Conservation (phyloP, 306 rosid genomes). For the Cucumis melo region DNA sequence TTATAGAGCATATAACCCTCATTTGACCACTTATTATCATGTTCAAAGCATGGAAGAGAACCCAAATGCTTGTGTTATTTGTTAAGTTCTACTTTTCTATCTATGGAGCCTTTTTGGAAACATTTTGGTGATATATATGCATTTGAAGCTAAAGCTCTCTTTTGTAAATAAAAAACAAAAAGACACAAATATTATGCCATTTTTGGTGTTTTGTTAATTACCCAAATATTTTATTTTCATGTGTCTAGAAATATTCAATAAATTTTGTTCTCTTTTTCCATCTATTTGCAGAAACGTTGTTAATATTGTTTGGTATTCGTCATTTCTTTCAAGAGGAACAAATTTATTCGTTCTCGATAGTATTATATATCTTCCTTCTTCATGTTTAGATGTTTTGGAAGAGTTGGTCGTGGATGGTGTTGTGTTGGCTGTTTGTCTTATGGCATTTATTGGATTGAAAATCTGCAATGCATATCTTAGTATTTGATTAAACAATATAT, state of each 20-base stretch:
- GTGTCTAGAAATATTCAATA: slow-evolving; percentile 1
- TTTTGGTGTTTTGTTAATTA: neutral
- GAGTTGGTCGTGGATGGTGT: no score
- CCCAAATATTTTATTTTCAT: neutral
- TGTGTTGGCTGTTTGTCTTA: no score
- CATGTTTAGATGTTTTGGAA: no score
- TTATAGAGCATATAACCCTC: slow-evolving; percentile 38
- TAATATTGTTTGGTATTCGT: no score
- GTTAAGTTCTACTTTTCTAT: neutral
- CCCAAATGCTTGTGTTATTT: slow-evolving; percentile 58
- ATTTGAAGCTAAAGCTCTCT: neutral
- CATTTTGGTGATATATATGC: neutral
- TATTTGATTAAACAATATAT: neutral
- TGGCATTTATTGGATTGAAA: no score
- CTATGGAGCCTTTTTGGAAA: neutral
- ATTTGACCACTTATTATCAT: slow-evolving; percentile 28
- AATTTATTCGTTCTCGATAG: no score
- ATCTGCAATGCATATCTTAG: neutral
- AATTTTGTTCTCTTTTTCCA: neutral
- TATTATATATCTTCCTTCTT: no score
- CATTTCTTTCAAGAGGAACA: no score
- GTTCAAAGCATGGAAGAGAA: slow-evolving; percentile 62
- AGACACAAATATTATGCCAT: neutral
- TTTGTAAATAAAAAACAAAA: neutral
- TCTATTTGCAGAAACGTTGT: no score